Evolutionary conservation across 192 early-diverging fungal species (phyloP).

Genomic region (Rhizoclosmatium sp.): DNA sequence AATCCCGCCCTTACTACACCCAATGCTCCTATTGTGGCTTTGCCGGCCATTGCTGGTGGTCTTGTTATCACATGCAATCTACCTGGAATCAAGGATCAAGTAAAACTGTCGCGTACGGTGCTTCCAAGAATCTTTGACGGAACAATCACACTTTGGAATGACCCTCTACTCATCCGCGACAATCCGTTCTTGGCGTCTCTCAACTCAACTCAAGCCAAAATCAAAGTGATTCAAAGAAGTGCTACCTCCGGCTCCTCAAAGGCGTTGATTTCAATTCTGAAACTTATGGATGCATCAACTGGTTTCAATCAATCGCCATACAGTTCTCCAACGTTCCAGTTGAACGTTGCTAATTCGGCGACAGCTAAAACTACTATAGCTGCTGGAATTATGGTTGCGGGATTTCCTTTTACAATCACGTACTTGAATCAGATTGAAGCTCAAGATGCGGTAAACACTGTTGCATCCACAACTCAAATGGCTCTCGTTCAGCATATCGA

Average conservation of each 20-base stretch:
- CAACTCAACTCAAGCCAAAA: background rate
- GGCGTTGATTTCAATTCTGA: background rate
- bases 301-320: background rate
- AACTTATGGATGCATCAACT: background rate
- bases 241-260: background rate
- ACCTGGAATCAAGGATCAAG: background rate
- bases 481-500: background rate
- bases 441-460: background rate
- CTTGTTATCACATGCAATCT: slow-evolving; percentile 6
- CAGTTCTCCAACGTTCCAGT: background rate
- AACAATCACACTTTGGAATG: background rate
- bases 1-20: background rate
- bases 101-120: background rate
- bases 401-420: background rate
- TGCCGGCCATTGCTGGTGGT: slow-evolving; percentile 7
- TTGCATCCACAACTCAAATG: background rate
- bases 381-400: slow-evolving; percentile 4
- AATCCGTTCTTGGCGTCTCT: background rate
- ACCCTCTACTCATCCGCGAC: background rate
- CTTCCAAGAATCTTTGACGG: slow-evolving; percentile 8
- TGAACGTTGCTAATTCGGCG: background rate
- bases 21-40: background rate
- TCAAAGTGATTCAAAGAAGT: background rate
- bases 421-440: background rate
- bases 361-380: background rate